phyloP scores from a whole-genome alignment of 2,329 filamentous ascomycete genomes.

The Byssochlamys sp. region DNA sequence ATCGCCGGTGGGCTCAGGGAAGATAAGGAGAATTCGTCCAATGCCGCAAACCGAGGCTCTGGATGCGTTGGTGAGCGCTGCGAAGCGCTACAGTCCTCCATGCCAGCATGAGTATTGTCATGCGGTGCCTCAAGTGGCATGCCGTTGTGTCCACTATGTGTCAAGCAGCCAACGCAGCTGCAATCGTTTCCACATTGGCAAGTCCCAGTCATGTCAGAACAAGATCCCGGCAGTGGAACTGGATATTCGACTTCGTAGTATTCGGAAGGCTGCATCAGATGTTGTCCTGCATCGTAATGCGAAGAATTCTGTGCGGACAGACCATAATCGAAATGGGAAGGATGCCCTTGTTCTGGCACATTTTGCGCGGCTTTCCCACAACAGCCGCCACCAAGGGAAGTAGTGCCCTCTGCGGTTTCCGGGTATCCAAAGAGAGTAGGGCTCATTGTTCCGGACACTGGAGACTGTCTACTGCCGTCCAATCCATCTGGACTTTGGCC shows the following conservation, averaged over 20 bases:
- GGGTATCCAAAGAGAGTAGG: conserved; percentile 10
- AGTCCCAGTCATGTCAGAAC: conserved; percentile 40
- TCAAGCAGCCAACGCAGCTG: conserved; percentile 44
- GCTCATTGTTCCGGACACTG: conserved; percentile 11
- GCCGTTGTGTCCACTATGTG: conserved; percentile 43
- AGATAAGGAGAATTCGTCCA: conserved; percentile 7
- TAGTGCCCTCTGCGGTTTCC: conserved; percentile 6
- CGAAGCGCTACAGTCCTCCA: conserved; percentile 2
- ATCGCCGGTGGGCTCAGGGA: conserved; percentile 5
- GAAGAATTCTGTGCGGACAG: conserved; percentile 17
- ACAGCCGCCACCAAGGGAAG: not conserved
- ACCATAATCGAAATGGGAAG: conserved; percentile 12
- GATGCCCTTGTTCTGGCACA: conserved; percentile 9
- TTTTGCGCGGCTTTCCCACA: not conserved
- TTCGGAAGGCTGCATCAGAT: conserved; percentile 32
- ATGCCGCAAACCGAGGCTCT: not conserved
- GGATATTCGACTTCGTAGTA: conserved; percentile 36
- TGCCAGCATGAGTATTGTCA: not conserved
- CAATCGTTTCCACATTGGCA: conserved; percentile 46
- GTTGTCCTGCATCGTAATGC: conserved; percentile 17
- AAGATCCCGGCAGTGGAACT: conserved; percentile 29
- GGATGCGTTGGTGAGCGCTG: not conserved
- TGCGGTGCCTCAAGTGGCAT: conserved; percentile 23
- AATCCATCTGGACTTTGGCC: conserved; percentile 13
- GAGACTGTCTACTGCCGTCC: conserved; percentile 12